Evolutionary conservation across 441 rosid genomes (phyloP).

Genomic region (Gossypium schwendimanii): DNA sequence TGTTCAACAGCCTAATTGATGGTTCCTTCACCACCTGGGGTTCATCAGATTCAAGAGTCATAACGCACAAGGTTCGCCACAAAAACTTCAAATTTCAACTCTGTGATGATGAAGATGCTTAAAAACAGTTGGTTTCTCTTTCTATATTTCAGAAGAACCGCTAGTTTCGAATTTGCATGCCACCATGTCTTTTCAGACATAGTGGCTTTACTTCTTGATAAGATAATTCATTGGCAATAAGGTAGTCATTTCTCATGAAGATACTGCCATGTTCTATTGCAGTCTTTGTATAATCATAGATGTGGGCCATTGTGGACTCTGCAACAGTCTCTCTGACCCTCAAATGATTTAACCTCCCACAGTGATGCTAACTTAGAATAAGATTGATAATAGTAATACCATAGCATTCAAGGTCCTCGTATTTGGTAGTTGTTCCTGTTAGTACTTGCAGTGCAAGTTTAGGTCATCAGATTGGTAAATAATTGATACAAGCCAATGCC

Average conservation of each 20-base stretch:
- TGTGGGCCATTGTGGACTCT: slow-evolving; percentile 21
- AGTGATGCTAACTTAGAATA: neutral
- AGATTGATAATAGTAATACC: neutral
- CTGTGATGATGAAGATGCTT: slow-evolving; percentile 56
- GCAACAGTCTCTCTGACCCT: slow-evolving; percentile 21
- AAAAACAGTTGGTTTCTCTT: slow-evolving; percentile 22
- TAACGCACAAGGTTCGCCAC: slow-evolving; percentile 68
- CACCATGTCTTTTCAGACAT: slow-evolving; percentile 26
- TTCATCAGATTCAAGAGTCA: slow-evolving; percentile 37
- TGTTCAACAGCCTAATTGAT: slow-evolving; percentile 34
- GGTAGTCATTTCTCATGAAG: slow-evolving; percentile 27
- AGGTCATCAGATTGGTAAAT: neutral
- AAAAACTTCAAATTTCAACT: slow-evolving; percentile 44
- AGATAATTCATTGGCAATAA: slow-evolving; percentile 24
- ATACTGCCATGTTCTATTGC: slow-evolving; percentile 36
- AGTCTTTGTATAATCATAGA: slow-evolving; percentile 2
- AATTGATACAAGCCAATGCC: neutral
- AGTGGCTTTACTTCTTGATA: slow-evolving; percentile 17
- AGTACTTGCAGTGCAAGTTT: neutral
- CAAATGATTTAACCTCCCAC: neutral
- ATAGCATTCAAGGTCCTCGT: neutral
- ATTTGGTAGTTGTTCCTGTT: neutral
- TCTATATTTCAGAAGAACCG: slow-evolving; percentile 40
- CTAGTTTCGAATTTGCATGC: slow-evolving; percentile 52
- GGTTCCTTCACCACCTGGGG: slow-evolving; percentile 13